A percentile compares a stretch with the other conserved stretches of the same genome.
phyloP scores from a whole-genome alignment of 805 yeast genomes.

The Saturnispora hagleri region DNA sequence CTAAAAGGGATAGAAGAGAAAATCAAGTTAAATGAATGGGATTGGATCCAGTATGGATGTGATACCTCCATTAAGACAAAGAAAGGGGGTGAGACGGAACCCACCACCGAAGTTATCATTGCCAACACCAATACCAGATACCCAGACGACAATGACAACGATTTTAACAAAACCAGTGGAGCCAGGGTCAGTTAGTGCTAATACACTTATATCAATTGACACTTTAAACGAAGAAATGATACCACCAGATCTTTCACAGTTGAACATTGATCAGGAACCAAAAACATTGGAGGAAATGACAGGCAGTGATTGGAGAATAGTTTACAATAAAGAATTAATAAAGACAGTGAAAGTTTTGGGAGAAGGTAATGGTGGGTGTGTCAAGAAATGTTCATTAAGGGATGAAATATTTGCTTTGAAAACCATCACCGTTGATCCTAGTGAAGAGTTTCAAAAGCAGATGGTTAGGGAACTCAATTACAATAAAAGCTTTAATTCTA shows the following conservation, averaged over 20 bases:
- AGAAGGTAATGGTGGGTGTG: slow-evolving; percentile 93
- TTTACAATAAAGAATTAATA: slow-evolving; percentile 52
- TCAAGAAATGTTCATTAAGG: slow-evolving; percentile 61
- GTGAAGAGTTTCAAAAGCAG: slow-evolving; percentile 83
- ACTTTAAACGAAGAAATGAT: neutral
- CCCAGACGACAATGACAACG: neutral
- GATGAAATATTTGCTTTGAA: slow-evolving; percentile 72
- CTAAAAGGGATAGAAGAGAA: neutral
- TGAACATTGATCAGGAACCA: neutral
- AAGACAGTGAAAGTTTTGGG: slow-evolving; percentile 67
- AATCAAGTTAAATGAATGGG: neutral
- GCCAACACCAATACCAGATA: slow-evolving; percentile 1
- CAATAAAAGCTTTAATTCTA: slow-evolving; percentile 72
- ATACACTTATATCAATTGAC: neutral
- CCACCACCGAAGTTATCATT: neutral
- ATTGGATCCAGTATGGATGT: neutral
- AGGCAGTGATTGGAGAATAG: slow-evolving; percentile 65
- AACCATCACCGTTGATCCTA: slow-evolving; percentile 63
- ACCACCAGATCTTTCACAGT: neutral
- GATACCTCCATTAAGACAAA: slow-evolving; percentile 2
- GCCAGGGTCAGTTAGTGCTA: neutral
- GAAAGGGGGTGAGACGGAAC: neutral
- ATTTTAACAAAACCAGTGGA: neutral
- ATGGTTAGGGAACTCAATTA: slow-evolving; percentile 85
- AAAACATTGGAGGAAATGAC: slow-evolving; percentile 26